A percentile compares a stretch with the other conserved stretches of the same genome.
Conservation (phyloP, 164 flowering plant genomes). For the Vitis rupestris region DNA sequence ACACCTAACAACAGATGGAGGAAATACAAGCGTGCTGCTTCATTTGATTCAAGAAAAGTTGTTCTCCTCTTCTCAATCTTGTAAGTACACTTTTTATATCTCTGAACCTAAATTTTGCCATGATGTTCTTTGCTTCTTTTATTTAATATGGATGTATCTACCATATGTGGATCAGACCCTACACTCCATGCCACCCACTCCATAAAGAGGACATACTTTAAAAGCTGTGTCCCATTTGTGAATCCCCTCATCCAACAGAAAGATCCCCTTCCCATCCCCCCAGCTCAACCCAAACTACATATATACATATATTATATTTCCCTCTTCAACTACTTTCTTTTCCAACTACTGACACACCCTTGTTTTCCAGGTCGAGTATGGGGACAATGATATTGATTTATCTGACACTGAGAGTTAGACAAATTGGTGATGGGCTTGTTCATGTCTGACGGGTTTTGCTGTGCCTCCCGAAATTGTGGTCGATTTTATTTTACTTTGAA, state of each 20-base stretch:
- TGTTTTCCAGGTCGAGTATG: conserved; percentile 64
- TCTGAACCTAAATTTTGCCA: not conserved
- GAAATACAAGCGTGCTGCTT: conserved; percentile 63
- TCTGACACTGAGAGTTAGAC: conserved; percentile 67
- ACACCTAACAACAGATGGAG: conserved; percentile 48
- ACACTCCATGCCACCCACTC: too few relatives aligned
- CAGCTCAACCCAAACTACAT: too few relatives aligned
- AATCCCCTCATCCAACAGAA: too few relatives aligned
- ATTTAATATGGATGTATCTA: too few relatives aligned
- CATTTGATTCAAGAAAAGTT: conserved; percentile 71
- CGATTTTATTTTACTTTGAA: not conserved
- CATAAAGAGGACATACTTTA: too few relatives aligned
- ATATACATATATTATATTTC: too few relatives aligned
- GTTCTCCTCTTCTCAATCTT: conserved; percentile 67
- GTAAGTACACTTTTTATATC: conserved; percentile 36
- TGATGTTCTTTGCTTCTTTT: too few relatives aligned
- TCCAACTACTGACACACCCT: not conserved
- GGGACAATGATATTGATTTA: conserved; percentile 75
- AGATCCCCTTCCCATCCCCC: too few relatives aligned
- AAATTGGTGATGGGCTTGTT: conserved; percentile 36
- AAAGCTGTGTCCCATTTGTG: too few relatives aligned
- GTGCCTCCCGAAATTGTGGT: too few relatives aligned
- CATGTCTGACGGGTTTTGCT: conserved; percentile 11
- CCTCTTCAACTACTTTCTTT: not conserved
- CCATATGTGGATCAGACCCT: too few relatives aligned